Conservation (phyloP, 768 basidiomycete genomes). For the Calocybe indica region DNA sequence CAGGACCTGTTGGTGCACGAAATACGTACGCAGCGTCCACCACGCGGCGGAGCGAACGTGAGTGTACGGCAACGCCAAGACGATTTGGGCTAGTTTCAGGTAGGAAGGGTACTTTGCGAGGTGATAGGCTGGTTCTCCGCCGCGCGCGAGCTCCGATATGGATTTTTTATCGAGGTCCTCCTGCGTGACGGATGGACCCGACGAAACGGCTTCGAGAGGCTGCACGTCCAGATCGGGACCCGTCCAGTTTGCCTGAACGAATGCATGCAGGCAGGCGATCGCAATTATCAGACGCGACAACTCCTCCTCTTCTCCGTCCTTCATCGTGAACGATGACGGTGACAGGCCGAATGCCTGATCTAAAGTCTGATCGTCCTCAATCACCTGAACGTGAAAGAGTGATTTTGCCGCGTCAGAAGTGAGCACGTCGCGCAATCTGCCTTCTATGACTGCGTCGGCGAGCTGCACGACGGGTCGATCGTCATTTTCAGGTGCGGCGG, state of each 20-base stretch:
- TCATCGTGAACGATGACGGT: slow-evolving; percentile 7
- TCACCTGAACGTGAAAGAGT: slow-evolving; percentile 27
- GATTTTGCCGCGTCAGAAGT: slow-evolving; percentile 37
- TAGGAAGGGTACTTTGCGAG: slow-evolving; percentile 65
- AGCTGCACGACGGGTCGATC: slow-evolving; percentile 23
- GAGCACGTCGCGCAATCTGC: slow-evolving; percentile 50
- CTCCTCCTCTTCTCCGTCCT: slow-evolving; percentile 40
- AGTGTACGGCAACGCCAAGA: slow-evolving; percentile 49
- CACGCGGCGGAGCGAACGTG: slow-evolving; percentile 52
- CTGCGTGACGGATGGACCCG: slow-evolving; percentile 17
- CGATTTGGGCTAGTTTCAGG: slow-evolving; percentile 67
- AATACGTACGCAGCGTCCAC: slow-evolving; percentile 79
- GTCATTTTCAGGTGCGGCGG: slow-evolving; percentile 16
- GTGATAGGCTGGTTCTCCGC: slow-evolving; percentile 96
- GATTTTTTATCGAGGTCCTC: slow-evolving; percentile 61
- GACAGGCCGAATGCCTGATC: slow-evolving; percentile 30
- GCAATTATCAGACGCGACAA: slow-evolving; percentile 57
- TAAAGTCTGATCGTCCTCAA: slow-evolving; percentile 23
- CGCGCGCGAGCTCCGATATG: slow-evolving; percentile 69
- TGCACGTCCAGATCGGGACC: slow-evolving; percentile 76
- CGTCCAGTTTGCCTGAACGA: slow-evolving; percentile 94
- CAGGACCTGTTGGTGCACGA: slow-evolving; percentile 73
- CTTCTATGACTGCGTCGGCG: slow-evolving; percentile 52
- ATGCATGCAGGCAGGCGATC: slow-evolving; percentile 81
- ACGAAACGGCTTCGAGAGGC: slow-evolving; percentile 34